These are phyloP conservation scores for Helicostylum pulchrum DNA, from an alignment of 192 early-diverging fungal species.

Conservation along the genomic window DNA sequence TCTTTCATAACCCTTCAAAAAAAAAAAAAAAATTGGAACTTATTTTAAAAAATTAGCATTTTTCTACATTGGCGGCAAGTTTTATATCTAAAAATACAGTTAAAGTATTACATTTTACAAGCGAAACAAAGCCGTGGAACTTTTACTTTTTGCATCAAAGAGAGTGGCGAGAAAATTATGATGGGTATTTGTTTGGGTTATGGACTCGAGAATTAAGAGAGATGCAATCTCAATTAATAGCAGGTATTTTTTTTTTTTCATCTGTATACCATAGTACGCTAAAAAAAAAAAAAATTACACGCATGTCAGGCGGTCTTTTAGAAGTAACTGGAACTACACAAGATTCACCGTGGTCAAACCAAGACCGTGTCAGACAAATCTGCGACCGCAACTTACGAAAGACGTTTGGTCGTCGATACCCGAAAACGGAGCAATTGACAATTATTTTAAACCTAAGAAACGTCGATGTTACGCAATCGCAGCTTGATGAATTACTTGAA, in stretches of 20 bases:
- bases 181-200: slow-evolving; percentile 8
- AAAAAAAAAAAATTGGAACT: neutral
- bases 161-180: slow-evolving; percentile 29
- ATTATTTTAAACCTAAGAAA: too few species aligned
- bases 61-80: slow-evolving; percentile 14
- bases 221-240: neutral
- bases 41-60: slow-evolving; percentile 7
- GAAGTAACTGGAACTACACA: neutral
- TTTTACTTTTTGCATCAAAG: slow-evolving; percentile 19
- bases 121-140: slow-evolving; percentile 33
- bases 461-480: too few species aligned
- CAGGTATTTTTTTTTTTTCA: neutral
- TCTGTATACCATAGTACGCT: too few species aligned
- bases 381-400: neutral
- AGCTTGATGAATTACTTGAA: too few species aligned
- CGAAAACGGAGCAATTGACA: neutral
- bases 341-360: neutral
- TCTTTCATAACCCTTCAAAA: neutral
- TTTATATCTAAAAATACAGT: slow-evolving; percentile 17
- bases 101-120: slow-evolving; percentile 31
- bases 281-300: too few species aligned
- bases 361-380: neutral
- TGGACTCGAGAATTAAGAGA: slow-evolving; percentile 17
- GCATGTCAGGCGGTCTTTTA: neutral
- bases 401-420: neutral